These are phyloP conservation scores for Coniella lustricola DNA, from an alignment of 2,329 filamentous ascomycete genomes.

Conservation along the genomic window DNA sequence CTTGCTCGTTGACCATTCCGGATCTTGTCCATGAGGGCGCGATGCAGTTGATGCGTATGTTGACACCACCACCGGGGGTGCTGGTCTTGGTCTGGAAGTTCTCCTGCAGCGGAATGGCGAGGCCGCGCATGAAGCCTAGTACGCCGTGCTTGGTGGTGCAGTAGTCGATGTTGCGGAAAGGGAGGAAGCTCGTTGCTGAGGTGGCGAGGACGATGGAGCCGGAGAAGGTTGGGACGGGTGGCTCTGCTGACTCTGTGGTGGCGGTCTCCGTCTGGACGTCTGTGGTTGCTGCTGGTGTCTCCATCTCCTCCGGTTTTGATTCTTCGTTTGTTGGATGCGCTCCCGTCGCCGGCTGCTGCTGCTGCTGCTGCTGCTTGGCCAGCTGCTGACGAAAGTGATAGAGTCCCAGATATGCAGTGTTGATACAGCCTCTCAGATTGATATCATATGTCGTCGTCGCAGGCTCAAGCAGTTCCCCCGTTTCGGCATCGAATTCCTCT, in stretches of 20 bases:
- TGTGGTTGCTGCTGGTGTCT: too few relatives aligned
- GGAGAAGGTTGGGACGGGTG: too few relatives aligned
- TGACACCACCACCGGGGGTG: too few relatives aligned
- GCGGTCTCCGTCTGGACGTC: too few relatives aligned
- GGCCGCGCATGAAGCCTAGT: not conserved
- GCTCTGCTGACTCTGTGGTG: too few relatives aligned
- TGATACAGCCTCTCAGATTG: conserved; percentile 2
- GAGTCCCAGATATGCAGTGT: conserved; percentile 1
- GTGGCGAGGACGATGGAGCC: not conserved
- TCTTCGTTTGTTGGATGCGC: too few relatives aligned
- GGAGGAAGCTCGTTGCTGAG: not conserved
- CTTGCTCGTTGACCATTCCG: conserved; percentile 34
- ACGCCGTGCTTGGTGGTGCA: not conserved
- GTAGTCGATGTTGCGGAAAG: not conserved
- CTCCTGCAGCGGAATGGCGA: not conserved
- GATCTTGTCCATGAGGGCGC: conserved; percentile 50
- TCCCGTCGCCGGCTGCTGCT: too few relatives aligned
- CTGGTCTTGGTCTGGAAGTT: not conserved
- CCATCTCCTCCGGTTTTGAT: too few relatives aligned
- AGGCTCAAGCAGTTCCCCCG: not conserved
- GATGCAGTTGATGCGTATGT: conserved; percentile 47
- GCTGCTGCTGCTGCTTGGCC: not conserved
- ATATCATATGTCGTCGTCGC: not conserved
- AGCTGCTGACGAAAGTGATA: conserved; percentile 1
- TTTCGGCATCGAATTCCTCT: not conserved